These are phyloP conservation scores for Massarina eburnea DNA, from an alignment of 2,329 filamentous ascomycete species.

Conservation along the genomic window DNA sequence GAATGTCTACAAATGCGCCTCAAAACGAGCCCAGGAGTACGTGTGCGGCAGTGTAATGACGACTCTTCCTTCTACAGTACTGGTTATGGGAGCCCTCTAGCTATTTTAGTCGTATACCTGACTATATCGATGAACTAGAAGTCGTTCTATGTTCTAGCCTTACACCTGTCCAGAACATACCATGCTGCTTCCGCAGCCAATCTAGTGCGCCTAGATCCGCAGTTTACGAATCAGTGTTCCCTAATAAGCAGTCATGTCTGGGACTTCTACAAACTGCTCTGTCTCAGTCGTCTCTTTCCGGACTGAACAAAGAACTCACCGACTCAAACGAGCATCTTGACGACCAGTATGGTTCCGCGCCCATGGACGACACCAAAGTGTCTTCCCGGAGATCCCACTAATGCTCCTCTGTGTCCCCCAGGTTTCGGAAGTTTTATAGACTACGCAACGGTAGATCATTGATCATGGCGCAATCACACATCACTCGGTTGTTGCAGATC, in stretches of 20 bases:
- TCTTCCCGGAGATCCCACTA: neutral
- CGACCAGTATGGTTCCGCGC: neutral
- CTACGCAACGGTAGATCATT: neutral
- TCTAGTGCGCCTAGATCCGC: conserved; percentile 8
- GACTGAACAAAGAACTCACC: conserved; percentile 4
- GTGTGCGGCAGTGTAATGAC: neutral
- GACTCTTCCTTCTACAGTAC: neutral
- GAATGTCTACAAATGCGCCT: neutral
- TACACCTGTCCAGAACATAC: conserved; percentile 31
- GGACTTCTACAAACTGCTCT: neutral
- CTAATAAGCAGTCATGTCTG: neutral
- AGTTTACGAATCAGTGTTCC: neutral
- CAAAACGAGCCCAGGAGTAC: neutral
- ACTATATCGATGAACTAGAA: conserved; percentile 15
- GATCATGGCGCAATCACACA: neutral
- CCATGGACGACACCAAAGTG: neutral
- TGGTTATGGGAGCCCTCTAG: neutral
- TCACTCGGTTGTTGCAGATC: neutral
- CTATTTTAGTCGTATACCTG: conserved; percentile 9
- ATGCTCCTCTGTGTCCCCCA: neutral
- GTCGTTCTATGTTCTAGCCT: conserved; percentile 24
- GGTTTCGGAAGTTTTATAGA: neutral
- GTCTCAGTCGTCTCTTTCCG: neutral
- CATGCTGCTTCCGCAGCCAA: conserved; percentile 17
- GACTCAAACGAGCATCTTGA: neutral